These are phyloP conservation scores for Solanum paucissectum DNA, from an alignment of 257 asterid species.

Conservation along the genomic window DNA sequence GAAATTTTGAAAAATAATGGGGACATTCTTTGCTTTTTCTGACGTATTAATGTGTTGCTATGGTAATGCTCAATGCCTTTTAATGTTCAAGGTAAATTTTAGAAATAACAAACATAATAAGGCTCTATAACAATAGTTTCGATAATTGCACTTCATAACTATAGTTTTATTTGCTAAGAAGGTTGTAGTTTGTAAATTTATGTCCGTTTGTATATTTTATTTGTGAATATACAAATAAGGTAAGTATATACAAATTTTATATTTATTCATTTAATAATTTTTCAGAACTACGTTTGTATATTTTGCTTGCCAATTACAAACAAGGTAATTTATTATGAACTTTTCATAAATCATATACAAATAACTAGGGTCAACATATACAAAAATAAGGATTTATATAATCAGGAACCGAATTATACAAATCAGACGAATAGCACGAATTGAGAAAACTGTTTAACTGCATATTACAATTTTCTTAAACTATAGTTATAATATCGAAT, in stretches of 20 bases:
- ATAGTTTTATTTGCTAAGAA: not conserved
- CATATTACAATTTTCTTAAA: too few relatives aligned
- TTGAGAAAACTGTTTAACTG: too few relatives aligned
- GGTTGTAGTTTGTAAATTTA: not conserved
- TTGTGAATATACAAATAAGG: not conserved
- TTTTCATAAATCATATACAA: too few relatives aligned
- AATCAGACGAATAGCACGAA: too few relatives aligned
- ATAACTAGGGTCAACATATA: not conserved
- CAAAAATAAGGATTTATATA: too few relatives aligned
- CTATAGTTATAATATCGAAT: too few relatives aligned
- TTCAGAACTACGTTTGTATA: too few relatives aligned
- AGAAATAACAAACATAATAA: fast-evolving
- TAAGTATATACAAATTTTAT: too few relatives aligned
- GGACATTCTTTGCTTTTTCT: not conserved
- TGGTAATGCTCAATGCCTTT: not conserved
- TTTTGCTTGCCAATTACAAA: not conserved
- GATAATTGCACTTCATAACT: too few relatives aligned
- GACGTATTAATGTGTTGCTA: not conserved
- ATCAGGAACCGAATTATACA: too few relatives aligned
- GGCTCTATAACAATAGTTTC: fast-evolving
- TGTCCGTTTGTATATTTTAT: too few relatives aligned
- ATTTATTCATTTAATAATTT: not conserved
- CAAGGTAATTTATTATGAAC: too few relatives aligned
- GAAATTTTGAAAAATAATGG: not conserved
- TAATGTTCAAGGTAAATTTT: not conserved